Evolutionary conservation across 345 rosid species (phyloP).

Genomic region (Melaleuca quinquenervia): DNA sequence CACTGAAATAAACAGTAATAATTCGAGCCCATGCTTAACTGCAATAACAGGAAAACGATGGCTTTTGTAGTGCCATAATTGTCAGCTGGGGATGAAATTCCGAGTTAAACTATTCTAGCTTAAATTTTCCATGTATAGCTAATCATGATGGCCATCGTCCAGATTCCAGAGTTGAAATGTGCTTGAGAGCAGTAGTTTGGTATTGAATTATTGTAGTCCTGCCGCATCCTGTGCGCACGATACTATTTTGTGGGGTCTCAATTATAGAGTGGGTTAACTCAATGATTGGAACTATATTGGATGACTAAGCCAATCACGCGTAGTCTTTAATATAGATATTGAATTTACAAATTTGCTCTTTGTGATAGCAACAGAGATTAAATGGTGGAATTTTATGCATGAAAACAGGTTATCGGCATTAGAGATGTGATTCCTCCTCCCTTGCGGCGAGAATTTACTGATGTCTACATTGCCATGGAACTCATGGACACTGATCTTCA

Average conservation of each 20-base stretch:
- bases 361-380: not conserved
- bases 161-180: not conserved
- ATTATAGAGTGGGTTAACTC: not conserved
- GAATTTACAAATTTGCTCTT: not conserved
- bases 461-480: constrained; percentile 78
- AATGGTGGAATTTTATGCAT: not conserved
- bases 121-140: not conserved
- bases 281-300: not conserved
- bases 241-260: not conserved
- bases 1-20: not conserved
- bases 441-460: constrained; percentile 61
- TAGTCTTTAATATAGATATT: not conserved
- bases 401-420: constrained; percentile 58
- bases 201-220: not conserved
- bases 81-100: not conserved
- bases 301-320: not conserved
- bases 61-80: not conserved
- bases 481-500: constrained; percentile 98
- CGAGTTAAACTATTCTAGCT: not conserved
- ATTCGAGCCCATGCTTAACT: not conserved
- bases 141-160: not conserved
- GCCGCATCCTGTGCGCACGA: not conserved
- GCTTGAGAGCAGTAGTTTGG: not conserved
- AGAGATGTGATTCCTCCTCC: constrained; percentile 97
- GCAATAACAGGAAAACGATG: not conserved